These are phyloP conservation scores for Debaryomyces coudertii DNA, from an alignment of 1,139 yeast genomes.

Conservation along the genomic window DNA sequence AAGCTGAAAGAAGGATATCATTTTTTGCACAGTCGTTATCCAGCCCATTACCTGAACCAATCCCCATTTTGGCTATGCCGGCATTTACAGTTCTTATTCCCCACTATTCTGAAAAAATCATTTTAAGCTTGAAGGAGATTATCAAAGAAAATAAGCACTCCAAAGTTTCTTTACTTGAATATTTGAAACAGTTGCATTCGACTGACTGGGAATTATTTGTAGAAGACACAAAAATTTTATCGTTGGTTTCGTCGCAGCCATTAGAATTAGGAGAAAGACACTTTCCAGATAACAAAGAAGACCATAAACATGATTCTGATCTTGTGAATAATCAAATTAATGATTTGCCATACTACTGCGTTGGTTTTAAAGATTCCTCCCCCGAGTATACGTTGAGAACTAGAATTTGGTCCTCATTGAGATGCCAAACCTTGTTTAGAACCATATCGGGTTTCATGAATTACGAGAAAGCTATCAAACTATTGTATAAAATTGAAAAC, in stretches of 20 bases:
- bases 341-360: slow-evolving; percentile 50
- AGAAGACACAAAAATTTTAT: slow-evolving; percentile 50
- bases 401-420: slow-evolving; percentile 59
- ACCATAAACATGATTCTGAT: slow-evolving; percentile 10
- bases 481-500: slow-evolving; percentile 50
- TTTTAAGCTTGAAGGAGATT: slow-evolving; percentile 49
- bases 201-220: slow-evolving; percentile 56
- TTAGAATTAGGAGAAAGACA: slow-evolving; percentile 16
- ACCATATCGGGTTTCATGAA: slow-evolving; percentile 63
- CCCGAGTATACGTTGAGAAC: slow-evolving; percentile 58
- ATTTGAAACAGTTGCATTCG: slow-evolving; percentile 53
- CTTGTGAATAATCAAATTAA: slow-evolving; percentile 20
- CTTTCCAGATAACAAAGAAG: slow-evolving; percentile 19
- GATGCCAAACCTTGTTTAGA: slow-evolving; percentile 58
- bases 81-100: slow-evolving; percentile 55
- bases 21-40: slow-evolving; percentile 59
- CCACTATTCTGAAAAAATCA: slow-evolving; percentile 54
- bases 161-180: slow-evolving; percentile 53
- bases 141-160: slow-evolving; percentile 50
- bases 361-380: slow-evolving; percentile 57
- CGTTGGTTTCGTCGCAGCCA: slow-evolving; percentile 27
- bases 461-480: slow-evolving; percentile 54
- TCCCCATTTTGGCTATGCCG: slow-evolving; percentile 49
- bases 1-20: slow-evolving; percentile 54
- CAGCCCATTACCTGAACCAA: slow-evolving; percentile 54